Evolutionary conservation across 768 basidiomycete genomes (phyloP), one percentile per base, ranked within the genome.

Genomic region (Suillus hirtellus): DNA sequence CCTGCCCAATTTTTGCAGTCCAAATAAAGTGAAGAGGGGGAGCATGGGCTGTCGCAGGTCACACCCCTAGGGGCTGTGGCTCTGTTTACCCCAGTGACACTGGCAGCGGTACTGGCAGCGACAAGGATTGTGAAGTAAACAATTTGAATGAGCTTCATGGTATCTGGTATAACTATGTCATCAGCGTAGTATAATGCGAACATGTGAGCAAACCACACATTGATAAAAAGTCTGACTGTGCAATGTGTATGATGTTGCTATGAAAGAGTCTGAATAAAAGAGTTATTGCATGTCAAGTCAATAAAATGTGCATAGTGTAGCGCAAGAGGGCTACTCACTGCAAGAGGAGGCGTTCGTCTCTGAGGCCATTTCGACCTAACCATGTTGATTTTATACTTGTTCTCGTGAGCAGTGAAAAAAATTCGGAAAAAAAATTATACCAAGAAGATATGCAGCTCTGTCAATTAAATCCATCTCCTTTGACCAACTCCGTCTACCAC

Each of bases 81-180:
- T 31, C 31, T 31, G 31, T 31, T 31, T 31, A 31, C 38, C 12
- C 38, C 38, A 46, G n/a, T 2, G 19, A 19, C 43, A 44, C 43
- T 47, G 1, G 77, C 69, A 63, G 81, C 73, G 52, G 71, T 59
- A 27, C 27, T 27, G 27, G 27, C 27, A 27, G 27, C 3, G 27
- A 4, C 27, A 55, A 84, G 62, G 67, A 52, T 52, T 4, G 31
- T 34, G 50, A 52, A 17, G 50, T 31, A 52, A 34, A 34, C 1
- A 2, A 52, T 11, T 11, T 17, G 27, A 52, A 34, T 10, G 4
- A 31, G 49, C 15, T 52, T 52, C 50, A 52, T 52, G 17, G 31
- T 31, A 34, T 52, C 50, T 52, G 10, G 50, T 34, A 34, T 34
- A 27, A 50, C 15, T 4, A 31, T 31, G 31, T 4, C 27, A 1